Conservation (phyloP, 805 yeast species). For the Saccharomycopsis schoenii region DNA sequence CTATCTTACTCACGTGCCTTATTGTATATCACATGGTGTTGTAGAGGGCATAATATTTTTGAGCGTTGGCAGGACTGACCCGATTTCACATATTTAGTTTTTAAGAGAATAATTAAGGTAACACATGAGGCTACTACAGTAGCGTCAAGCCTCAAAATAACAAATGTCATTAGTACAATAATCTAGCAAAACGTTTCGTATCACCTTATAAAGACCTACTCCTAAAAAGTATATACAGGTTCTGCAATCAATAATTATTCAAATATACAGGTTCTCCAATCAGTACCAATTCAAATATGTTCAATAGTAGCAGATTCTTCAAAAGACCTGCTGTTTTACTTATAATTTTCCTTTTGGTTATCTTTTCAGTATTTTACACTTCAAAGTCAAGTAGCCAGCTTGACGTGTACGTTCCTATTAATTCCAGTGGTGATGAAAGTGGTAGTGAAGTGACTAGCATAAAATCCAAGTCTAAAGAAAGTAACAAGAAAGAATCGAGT, state of each 20-base stretch:
- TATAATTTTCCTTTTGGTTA: slow-evolving; percentile 6
- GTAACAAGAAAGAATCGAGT: not conserved
- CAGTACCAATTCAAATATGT: not conserved
- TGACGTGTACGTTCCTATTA: not conserved
- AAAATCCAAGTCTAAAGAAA: not conserved
- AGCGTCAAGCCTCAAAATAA: not conserved
- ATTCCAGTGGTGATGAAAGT: not conserved
- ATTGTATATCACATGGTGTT: too few relatives aligned
- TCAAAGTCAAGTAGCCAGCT: slow-evolving; percentile 14
- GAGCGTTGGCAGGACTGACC: too few relatives aligned
- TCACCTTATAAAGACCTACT: too few relatives aligned
- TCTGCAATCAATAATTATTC: not conserved
- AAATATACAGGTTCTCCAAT: not conserved
- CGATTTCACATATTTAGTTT: not conserved
- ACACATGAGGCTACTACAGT: too few relatives aligned
- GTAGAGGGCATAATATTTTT: not conserved
- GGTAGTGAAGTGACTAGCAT: not conserved
- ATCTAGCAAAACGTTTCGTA: too few relatives aligned
- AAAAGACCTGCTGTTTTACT: slow-evolving; percentile 9
- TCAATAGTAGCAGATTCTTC: not conserved
- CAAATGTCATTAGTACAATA: too few relatives aligned
- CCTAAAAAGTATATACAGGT: not conserved
- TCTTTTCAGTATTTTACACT: slow-evolving; percentile 12
- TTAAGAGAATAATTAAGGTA: not conserved
- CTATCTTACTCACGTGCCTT: not conserved